A percentile compares a stretch with the other conserved stretches of the same genome.
Evolutionary conservation across 805 yeast genomes (phyloP).

Genomic region (Candida maesae): DNA sequence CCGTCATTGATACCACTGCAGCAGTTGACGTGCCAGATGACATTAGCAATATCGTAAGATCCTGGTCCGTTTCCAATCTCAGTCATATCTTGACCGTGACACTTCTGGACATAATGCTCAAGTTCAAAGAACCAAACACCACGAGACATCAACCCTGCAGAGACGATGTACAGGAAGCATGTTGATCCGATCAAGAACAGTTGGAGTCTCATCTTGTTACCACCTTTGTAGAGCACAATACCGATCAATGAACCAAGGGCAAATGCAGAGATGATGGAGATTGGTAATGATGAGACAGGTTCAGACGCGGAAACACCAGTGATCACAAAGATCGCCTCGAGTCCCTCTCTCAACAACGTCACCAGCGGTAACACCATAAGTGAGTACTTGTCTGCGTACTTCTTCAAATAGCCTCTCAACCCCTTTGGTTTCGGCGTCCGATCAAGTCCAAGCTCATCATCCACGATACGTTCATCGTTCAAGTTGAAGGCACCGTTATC

Average conservation of each 20-base stretch:
- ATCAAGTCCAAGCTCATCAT: conserved; percentile 15
- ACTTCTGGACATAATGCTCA: conserved; percentile 65
- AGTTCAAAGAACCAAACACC: conserved; percentile 91
- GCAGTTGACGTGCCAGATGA: conserved; percentile 94
- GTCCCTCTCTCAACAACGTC: conserved; percentile 84
- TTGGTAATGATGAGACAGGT: conserved; percentile 59
- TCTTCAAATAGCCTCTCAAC: conserved; percentile 14
- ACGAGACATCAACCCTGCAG: conserved; percentile 82
- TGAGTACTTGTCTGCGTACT: conserved; percentile 51
- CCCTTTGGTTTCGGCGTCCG: conserved; percentile 1
- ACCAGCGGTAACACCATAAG: conserved; percentile 76
- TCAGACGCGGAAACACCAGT: conserved; percentile 84
- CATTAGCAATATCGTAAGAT: conserved; percentile 70
- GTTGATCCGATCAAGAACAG: conserved; percentile 72
- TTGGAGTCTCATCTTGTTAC: conserved; percentile 73
- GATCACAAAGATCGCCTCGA: conserved; percentile 87
- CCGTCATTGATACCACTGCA: conserved; percentile 91
- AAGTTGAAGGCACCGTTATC: conserved; percentile 16
- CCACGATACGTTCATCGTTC: conserved; percentile 16
- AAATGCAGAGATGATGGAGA: conserved; percentile 60
- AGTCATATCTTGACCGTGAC: conserved; percentile 78
- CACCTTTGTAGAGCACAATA: conserved; percentile 64
- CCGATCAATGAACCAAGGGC: conserved; percentile 64
- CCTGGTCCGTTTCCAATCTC: conserved; percentile 95
- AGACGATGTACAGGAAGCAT: conserved; percentile 77